These are phyloP conservation scores for Aspergillus baeticus DNA, from an alignment of 495 filamentous ascomycete genomes.

Conservation along the genomic window DNA sequence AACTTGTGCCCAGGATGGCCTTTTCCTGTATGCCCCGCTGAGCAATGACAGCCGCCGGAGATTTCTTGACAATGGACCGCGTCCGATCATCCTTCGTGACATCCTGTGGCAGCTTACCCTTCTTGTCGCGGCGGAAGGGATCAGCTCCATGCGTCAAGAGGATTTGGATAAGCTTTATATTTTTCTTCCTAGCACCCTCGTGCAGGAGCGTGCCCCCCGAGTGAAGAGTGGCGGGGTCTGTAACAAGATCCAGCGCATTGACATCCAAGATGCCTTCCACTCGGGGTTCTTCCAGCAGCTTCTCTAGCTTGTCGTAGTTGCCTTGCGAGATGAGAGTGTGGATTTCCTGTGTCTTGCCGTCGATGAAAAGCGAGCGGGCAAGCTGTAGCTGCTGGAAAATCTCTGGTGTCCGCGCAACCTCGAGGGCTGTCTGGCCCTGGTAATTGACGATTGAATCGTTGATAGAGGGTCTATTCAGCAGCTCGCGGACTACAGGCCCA, in stretches of 20 bases:
- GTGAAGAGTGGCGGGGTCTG: constrained; percentile 71
- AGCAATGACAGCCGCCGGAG: constrained; percentile 89
- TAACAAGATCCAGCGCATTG: constrained; percentile 83
- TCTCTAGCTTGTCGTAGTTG: constrained; percentile 75
- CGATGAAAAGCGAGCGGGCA: constrained; percentile 84
- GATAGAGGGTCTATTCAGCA: constrained; percentile 75
- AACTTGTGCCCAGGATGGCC: constrained; percentile 80
- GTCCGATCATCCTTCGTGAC: constrained; percentile 95
- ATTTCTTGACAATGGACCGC: constrained; percentile 82
- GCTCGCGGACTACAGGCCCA: constrained; percentile 69
- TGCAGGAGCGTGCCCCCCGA: constrained; percentile 86
- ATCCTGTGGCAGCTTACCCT: constrained; percentile 93
- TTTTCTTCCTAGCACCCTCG: constrained; percentile 85
- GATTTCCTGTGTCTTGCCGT: constrained; percentile 77
- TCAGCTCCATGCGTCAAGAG: constrained; percentile 95
- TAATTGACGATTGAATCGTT: constrained; percentile 93
- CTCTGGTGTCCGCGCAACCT: constrained; percentile 84
- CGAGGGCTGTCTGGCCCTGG: constrained; percentile 80
- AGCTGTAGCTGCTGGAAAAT: constrained; percentile 96
- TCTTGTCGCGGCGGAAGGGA: constrained; percentile 91
- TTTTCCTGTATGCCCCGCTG: constrained; percentile 96
- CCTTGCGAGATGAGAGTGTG: constrained; percentile 69
- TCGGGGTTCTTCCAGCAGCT: constrained; percentile 76
- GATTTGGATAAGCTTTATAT: constrained; percentile 81
- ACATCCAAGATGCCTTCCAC: constrained; percentile 85